Evolutionary conservation across 176 grass and related monocot genomes (phyloP), one percentile per base, ranked within the genome.

Genomic region (Chloris gayana): DNA sequence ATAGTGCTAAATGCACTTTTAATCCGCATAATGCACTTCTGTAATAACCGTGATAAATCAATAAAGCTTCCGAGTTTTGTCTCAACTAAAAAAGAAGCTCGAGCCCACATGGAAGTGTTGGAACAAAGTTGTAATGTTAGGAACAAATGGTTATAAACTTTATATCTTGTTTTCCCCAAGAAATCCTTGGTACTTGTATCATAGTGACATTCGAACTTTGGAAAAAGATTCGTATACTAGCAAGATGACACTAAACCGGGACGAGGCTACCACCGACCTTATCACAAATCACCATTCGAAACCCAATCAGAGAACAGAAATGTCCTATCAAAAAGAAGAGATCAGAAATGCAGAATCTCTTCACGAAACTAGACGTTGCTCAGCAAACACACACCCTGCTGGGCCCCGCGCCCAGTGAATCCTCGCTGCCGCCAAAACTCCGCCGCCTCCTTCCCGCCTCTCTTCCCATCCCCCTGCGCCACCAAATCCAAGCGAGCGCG

Each of bases 401-500:
- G 37, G 37, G 38, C 0, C 60, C 60, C 39, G 44, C 9, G 4
- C 30, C 7, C 24, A 0, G 59, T 65, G 61, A 41, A n/a, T 65
- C 75, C 41, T 33, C 19, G 17, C 19, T 27, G 75, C 39, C 75
- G 30, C 65, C 77, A 64, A 80, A 85, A 62, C 32, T 57, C 7
- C 73, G 22, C 18, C 5, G 68, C 50, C 6, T 18, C 50, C 50
- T 53, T 64, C 62, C 76, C 60, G 57, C 26, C 27, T 7, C 64
- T 49, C 69, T 71, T 6, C 47, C 34, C 21, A 22, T 53, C 27
- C 50, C 35, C 7, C 21, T 29, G 37, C 76, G 25, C 46, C 22
- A n/a, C 7, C 76, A 77, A 70, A 64, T 39, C 14, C 70, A 69
- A 44, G 76, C 81, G 64, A 85, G 34, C 76, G 51, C 65, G 73